phyloP scores from a whole-genome alignment of 805 yeast genomes.

The Schwanniomyces pseudopolymorphus region DNA sequence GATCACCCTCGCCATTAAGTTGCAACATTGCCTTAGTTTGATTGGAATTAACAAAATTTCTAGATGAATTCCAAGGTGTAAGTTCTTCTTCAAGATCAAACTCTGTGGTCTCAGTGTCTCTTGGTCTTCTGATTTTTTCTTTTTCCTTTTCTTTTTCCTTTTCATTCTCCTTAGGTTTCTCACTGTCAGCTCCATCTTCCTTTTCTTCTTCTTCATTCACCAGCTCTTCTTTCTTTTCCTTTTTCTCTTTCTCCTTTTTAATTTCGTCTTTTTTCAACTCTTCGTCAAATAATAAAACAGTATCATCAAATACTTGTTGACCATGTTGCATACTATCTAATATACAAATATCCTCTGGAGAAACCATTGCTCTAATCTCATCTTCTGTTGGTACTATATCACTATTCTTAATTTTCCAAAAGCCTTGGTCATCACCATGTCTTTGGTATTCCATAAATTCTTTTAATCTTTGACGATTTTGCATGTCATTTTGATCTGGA shows the following conservation, averaged over 20 bases:
- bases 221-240: conserved; percentile 36
- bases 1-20: conserved; percentile 92
- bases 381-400: conserved; percentile 72
- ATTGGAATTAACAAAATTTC: conserved; percentile 88
- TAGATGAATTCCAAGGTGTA: conserved; percentile 92
- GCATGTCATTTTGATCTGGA: conserved; percentile 97
- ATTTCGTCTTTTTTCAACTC: conserved; percentile 29
- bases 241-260: conserved; percentile 17
- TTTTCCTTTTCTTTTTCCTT: conserved; percentile 15
- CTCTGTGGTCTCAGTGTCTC: conserved; percentile 46
- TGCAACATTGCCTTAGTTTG: conserved; percentile 97
- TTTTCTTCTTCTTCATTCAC: conserved; percentile 42
- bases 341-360: conserved; percentile 87
- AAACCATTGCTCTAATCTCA: conserved; percentile 73
- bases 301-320: conserved; percentile 83
- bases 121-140: conserved; percentile 30
- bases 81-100: conserved; percentile 77
- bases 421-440: conserved; percentile 91
- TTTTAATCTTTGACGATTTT: conserved; percentile 89
- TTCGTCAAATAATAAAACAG: conserved; percentile 52
- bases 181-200: conserved; percentile 41
- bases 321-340: conserved; percentile 92
- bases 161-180: conserved; percentile 21
- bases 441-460: conserved; percentile 98
- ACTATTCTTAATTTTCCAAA: conserved; percentile 75